These are phyloP conservation scores for Dothistroma pini DNA, from an alignment of 2,329 filamentous ascomycete genomes.

Conservation along the genomic window DNA sequence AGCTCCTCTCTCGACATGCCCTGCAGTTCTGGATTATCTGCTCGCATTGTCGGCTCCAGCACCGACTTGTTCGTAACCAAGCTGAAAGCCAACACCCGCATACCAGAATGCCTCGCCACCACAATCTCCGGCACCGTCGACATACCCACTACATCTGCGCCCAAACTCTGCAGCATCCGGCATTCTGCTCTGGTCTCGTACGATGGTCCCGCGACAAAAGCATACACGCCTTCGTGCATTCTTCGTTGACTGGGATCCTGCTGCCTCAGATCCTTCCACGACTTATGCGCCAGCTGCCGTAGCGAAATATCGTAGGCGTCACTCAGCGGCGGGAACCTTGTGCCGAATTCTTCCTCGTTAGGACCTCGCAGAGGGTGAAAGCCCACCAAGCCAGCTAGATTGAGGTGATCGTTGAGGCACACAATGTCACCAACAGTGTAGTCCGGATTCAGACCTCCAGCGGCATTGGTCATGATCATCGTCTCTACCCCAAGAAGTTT, in stretches of 20 bases:
- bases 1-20: conserved; percentile 50
- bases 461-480: conserved; percentile 64
- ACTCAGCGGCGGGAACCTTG: conserved; percentile 60
- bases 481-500: conserved; percentile 59
- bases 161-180: conserved; percentile 56
- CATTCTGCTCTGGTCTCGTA: conserved; percentile 66
- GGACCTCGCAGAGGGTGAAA: conserved; percentile 60
- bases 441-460: conserved; percentile 61
- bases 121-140: conserved; percentile 67
- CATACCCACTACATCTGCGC: conserved; percentile 69
- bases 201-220: conserved; percentile 60
- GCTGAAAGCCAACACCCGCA: conserved; percentile 61
- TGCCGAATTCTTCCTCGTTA: conserved; percentile 60
- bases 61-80: conserved; percentile 64
- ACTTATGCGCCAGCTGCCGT: conserved; percentile 54
- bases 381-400: conserved; percentile 59
- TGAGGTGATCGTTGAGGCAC: conserved; percentile 63
- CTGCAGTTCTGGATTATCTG: conserved; percentile 55
- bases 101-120: conserved; percentile 60
- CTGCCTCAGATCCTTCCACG: conserved; percentile 52
- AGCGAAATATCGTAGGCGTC: conserved; percentile 64
- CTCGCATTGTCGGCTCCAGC: conserved; percentile 55
- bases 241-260: conserved; percentile 45
- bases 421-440: conserved; percentile 64
- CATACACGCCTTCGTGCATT: conserved; percentile 64